These are phyloP conservation scores for Trichoderma sp. DNA, from an alignment of 2,329 filamentous ascomycete genomes.

Conservation along the genomic window DNA sequence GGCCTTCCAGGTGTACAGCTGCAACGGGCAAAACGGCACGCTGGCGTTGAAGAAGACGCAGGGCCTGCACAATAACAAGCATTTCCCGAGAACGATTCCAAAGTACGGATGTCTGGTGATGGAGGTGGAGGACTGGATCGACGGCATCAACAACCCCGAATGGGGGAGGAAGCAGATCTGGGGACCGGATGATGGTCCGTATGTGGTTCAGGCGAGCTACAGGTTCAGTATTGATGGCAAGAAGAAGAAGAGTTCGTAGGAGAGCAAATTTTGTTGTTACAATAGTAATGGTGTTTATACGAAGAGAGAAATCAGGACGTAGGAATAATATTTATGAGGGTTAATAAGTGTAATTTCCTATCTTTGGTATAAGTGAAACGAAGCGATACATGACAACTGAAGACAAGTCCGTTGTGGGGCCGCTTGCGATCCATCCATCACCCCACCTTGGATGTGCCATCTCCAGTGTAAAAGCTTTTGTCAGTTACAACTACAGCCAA, in stretches of 20 bases:
- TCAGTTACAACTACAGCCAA: background rate
- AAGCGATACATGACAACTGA: background rate
- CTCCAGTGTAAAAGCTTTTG: conserved; percentile 7
- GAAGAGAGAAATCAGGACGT: background rate
- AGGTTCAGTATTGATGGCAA: conserved; percentile 48
- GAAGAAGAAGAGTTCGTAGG: background rate
- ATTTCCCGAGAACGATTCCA: conserved; percentile 61
- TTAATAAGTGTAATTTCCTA: background rate
- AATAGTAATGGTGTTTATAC: background rate
- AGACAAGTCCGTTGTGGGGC: background rate
- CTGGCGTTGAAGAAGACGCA: conserved; percentile 69
- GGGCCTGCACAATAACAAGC: conserved; percentile 54
- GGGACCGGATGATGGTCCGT: conserved; percentile 57
- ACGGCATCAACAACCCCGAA: conserved; percentile 86
- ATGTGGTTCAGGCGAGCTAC: conserved; percentile 62
- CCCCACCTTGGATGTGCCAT: conserved; percentile 1
- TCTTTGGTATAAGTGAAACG: background rate
- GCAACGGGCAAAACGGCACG: conserved; percentile 71
- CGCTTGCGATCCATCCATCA: background rate
- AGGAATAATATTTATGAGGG: background rate
- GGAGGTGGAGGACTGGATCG: conserved; percentile 92
- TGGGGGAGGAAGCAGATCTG: conserved; percentile 74
- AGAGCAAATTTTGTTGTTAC: conserved; percentile 30
- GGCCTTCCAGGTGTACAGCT: conserved; percentile 86
- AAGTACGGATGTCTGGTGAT: conserved; percentile 85